phyloP scores from a whole-genome alignment of 2,329 filamentous ascomycete species.

The Aspergillus fumigatiaffinis region DNA sequence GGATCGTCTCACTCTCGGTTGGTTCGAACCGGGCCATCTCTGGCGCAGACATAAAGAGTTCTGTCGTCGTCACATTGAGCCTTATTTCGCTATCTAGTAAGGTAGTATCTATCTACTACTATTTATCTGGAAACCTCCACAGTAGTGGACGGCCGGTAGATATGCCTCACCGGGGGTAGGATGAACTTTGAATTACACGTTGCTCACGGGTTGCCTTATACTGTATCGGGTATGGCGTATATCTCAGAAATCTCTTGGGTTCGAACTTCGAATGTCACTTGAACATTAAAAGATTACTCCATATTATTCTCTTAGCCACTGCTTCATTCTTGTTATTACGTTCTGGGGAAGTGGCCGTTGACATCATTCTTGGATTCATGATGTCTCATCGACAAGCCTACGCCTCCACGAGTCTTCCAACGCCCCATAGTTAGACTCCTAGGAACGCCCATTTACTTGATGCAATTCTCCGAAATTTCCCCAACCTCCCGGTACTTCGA shows the following conservation, averaged over 20 bases:
- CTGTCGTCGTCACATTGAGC: too few species aligned
- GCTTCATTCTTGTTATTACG: too few species aligned
- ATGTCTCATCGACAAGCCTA: background rate
- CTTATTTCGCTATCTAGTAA: too few species aligned
- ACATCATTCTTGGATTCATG: background rate
- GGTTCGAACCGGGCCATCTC: background rate
- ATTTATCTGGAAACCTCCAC: too few species aligned
- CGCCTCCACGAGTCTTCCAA: background rate
- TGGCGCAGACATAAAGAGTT: background rate
- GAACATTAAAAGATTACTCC: too few species aligned
- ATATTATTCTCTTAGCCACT: too few species aligned
- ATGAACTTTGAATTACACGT: background rate
- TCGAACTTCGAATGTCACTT: background rate
- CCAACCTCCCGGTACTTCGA: constrained; percentile 1
- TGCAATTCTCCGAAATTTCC: constrained; percentile 16
- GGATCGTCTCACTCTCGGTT: background rate
- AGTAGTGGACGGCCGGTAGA: background rate
- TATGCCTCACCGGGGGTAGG: background rate
- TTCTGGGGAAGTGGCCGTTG: background rate
- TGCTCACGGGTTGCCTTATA: background rate
- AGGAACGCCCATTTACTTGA: background rate
- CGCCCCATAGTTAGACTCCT: background rate
- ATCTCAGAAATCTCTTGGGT: background rate
- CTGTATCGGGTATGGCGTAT: background rate
- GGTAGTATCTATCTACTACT: too few species aligned